Evolutionary conservation across 2,329 filamentous ascomycete genomes (phyloP).

Genomic region (Arachnomyces sp.): DNA sequence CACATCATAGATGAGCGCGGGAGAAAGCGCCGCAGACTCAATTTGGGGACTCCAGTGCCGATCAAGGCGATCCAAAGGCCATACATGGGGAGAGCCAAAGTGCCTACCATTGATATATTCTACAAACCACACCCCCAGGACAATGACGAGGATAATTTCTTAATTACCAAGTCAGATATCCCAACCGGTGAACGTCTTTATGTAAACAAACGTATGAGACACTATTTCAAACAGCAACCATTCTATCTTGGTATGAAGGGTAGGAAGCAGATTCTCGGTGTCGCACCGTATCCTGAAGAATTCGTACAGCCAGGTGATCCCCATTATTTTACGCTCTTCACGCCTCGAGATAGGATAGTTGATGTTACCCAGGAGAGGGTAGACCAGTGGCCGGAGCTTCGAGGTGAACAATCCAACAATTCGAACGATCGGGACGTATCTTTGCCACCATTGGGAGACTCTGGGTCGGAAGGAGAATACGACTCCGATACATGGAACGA

Average conservation of each 20-base stretch:
- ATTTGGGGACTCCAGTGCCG: slow-evolving; percentile 10
- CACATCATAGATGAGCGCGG: slow-evolving; percentile 18
- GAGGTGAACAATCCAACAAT: slow-evolving; percentile 27
- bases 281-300: slow-evolving; percentile 20
- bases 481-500: slow-evolving; percentile 55
- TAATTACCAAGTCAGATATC: slow-evolving; percentile 15
- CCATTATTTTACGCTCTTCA: slow-evolving; percentile 24
- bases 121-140: slow-evolving; percentile 26
- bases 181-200: slow-evolving; percentile 21
- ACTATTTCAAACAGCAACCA: slow-evolving; percentile 21
- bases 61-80: background rate
- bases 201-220: slow-evolving; percentile 23
- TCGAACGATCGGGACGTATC: slow-evolving; percentile 34
- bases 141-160: slow-evolving; percentile 19
- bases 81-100: slow-evolving; percentile 32
- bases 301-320: slow-evolving; percentile 8
- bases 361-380: slow-evolving; percentile 21
- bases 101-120: slow-evolving; percentile 36
- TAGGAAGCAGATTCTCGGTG: slow-evolving; percentile 17
- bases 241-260: slow-evolving; percentile 14
- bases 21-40: slow-evolving; percentile 24
- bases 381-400: slow-evolving; percentile 22
- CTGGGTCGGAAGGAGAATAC: slow-evolving; percentile 43
- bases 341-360: slow-evolving; percentile 17
- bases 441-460: slow-evolving; percentile 49